Evolutionary conservation across 139 green algal genomes (phyloP).

Genomic region (Astrephomene gubernaculifera): DNA sequence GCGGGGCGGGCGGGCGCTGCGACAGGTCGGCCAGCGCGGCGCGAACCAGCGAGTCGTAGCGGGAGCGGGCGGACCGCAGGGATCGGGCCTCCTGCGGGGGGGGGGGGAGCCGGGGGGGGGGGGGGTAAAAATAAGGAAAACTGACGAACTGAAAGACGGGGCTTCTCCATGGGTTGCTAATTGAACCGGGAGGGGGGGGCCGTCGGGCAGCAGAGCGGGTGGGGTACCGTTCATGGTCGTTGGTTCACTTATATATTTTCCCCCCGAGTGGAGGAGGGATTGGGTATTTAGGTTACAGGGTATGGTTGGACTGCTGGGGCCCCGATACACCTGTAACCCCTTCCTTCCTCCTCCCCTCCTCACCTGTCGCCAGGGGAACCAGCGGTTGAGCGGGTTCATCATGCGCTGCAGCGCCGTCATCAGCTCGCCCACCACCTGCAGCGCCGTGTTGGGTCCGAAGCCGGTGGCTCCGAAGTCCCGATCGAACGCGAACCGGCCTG

Average conservation of each 20-base stretch:
- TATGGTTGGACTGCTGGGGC: too few relatives aligned
- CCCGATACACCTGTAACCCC: neutral
- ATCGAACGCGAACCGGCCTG: conserved; percentile 39
- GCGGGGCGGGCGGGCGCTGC: conserved; percentile 2
- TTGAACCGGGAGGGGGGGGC: too few relatives aligned
- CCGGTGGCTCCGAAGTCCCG: conserved; percentile 39
- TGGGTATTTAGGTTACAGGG: too few relatives aligned
- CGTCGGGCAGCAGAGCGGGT: too few relatives aligned
- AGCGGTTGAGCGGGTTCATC: conserved; percentile 53
- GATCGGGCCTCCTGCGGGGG: conserved; percentile 25
- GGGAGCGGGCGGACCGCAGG: conserved; percentile 14
- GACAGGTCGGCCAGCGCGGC: conserved; percentile 34
- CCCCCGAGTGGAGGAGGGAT: too few relatives aligned
- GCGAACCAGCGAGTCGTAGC: conserved; percentile 32
- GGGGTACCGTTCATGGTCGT: too few relatives aligned
- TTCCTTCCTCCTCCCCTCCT: neutral
- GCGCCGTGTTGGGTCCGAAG: conserved; percentile 24
- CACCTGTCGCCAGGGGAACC: conserved; percentile 52
- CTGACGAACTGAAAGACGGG: too few relatives aligned
- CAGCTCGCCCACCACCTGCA: conserved; percentile 33
- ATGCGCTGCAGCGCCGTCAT: conserved; percentile 38
- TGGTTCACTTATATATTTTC: too few relatives aligned
- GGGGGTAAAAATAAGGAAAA: too few relatives aligned
- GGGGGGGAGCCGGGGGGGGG: too few relatives aligned
- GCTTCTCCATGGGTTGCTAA: too few relatives aligned